These are phyloP conservation scores for Beauveria sp. DNA, from an alignment of 2,329 filamentous ascomycete genomes.

Conservation along the genomic window DNA sequence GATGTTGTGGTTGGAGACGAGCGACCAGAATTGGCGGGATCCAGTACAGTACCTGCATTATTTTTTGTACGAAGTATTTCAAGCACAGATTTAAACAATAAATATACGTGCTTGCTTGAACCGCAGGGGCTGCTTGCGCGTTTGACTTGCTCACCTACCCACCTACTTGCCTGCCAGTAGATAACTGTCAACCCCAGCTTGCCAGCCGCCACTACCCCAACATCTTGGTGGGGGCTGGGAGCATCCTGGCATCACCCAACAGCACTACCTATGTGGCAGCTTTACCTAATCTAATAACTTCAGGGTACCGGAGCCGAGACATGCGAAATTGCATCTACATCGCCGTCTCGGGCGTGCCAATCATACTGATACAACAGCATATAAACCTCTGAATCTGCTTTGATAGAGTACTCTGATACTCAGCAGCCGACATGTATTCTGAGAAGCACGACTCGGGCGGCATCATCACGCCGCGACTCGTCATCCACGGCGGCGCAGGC, in stretches of 20 bases:
- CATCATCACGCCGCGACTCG: conserved; percentile 46
- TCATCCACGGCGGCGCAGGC: conserved; percentile 64
- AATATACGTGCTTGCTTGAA: not conserved
- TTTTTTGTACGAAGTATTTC: not conserved
- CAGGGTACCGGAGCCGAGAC: conserved; percentile 7
- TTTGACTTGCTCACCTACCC: no score
- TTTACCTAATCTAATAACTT: conserved; percentile 5
- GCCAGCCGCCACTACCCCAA: not conserved
- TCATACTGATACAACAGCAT: not conserved
- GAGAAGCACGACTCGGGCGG: conserved; percentile 16
- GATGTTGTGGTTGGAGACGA: not conserved
- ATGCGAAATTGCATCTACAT: not conserved
- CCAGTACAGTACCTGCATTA: not conserved
- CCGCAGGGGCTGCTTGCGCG: not conserved
- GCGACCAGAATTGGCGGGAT: not conserved
- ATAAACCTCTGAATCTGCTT: not conserved
- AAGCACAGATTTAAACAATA: no score
- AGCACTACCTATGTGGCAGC: not conserved
- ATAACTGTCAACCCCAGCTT: no score
- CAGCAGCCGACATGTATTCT: conserved; percentile 32
- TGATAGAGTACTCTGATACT: not conserved
- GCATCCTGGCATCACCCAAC: not conserved
- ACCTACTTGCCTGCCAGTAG: no score
- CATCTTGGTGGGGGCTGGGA: not conserved
- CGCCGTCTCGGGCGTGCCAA: not conserved